Base-by-base conservation (phyloP, 2,329 filamentous ascomycete species). In the Aureobasidium namibiae region DNA sequence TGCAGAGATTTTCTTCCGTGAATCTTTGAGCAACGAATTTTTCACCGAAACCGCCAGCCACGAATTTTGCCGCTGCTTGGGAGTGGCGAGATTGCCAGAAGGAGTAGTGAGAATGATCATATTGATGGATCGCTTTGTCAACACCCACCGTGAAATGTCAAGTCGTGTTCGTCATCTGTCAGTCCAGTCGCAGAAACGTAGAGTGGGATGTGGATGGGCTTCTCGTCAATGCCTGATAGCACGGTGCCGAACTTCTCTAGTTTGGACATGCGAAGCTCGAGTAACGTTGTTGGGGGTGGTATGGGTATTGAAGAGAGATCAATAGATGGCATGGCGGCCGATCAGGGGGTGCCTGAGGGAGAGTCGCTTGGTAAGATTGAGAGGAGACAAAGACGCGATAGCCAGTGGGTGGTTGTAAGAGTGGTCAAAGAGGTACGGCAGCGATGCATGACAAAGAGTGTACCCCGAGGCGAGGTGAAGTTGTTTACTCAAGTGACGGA, bases 1-100 rank as follows among this genome's bases (percentile, higher is more conserved):
- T 82, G 70, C 82, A 85, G 3, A 85, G 75, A 65, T 85, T 86
- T 26, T 80, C 74, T 70, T 86, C 83, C 64, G 83, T 84, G 76
- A 84, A 80, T 44, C 72, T 72, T 14, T 73, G 71, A 0, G 76
- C 78, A 14, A 84, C 80, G 11, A 85, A 73, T 63, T 86, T 85
- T 70, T 86, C 26, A 9, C 26, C 26, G 9, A 29, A 29, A 4
- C 26, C 26, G 9, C 26, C 26, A 9, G 26, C 26, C 9, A 29
- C 26, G 26, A 29, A 9, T 29, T 29, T 9, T 5, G 26, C 26
- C 26, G 26, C 26, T 29, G 83, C 10, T 82, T 82, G 62, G 85
- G 85, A 1, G 76, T 77, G 78, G 39, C 81, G 77, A 4, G 68
- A 59, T n/a, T 69, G 72, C 82, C 83, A 85, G 31, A 69, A 64